A percentile compares a stretch with the other conserved stretches of the same genome.
phyloP scores from a whole-genome alignment of 108 stramenopile genomes.

The Seminavis robusta region DNA sequence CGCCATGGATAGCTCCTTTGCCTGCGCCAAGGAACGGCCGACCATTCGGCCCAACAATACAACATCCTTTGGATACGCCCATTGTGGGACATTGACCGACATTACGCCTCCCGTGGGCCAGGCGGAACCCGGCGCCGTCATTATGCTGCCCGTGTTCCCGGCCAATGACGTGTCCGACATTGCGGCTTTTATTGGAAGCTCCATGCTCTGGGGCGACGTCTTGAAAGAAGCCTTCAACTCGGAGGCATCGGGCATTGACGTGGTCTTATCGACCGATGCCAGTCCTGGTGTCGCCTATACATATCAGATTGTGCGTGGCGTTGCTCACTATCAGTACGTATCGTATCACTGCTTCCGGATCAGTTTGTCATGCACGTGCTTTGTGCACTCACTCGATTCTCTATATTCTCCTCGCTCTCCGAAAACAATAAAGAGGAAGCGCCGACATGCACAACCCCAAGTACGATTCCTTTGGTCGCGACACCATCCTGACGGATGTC shows the following conservation, averaged over 20 bases:
- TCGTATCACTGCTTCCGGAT: too few species aligned
- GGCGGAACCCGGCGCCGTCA: too few species aligned
- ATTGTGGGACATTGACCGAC: neutral
- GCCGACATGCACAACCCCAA: constrained; percentile 19
- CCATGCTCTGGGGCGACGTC: constrained; percentile 15
- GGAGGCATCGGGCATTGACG: constrained; percentile 11
- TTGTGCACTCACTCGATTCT: too few species aligned
- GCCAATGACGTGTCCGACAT: too few species aligned
- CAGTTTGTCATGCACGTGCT: too few species aligned
- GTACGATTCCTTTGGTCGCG: neutral
- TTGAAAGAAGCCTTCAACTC: constrained; percentile 11
- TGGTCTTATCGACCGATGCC: constrained; percentile 11
- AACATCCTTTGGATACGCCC: too few species aligned
- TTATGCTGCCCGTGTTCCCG: too few species aligned
- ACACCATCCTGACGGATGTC: constrained; percentile 2
- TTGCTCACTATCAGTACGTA: too few species aligned
- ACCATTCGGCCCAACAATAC: neutral
- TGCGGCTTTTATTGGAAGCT: constrained; percentile 10
- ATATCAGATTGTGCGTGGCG: constrained; percentile 12
- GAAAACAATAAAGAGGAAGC: constrained; percentile 4
- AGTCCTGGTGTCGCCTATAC: constrained; percentile 5
- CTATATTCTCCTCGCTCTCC: neutral
- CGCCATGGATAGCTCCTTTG: constrained; percentile 6
- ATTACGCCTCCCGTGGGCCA: neutral
- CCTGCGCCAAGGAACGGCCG: neutral